Base-by-base conservation (phyloP, 352 stramenopile species). In the Globisporangium cederbergense region DNA sequence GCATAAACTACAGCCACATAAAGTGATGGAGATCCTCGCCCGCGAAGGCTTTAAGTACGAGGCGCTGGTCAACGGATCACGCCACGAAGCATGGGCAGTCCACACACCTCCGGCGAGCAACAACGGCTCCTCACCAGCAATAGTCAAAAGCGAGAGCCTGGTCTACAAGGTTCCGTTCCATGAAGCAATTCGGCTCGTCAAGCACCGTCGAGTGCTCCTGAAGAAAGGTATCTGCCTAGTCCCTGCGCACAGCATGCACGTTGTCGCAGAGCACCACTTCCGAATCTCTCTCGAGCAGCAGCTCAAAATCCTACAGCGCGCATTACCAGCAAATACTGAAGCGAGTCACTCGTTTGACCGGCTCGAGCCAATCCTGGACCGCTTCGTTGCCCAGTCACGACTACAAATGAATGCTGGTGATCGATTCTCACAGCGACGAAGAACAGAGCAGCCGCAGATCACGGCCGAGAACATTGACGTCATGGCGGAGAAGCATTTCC, bases 381-480 rank as follows among this genome's bases (percentile, higher is more conserved):
- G 54, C 18, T 76, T 93, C 55, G 53, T 85, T 13, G 22, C 40
- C 10, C 51, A 75, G 18, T 71, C 75, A 20, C 77, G 62, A 53
- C 32, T 47, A n/a, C 70, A 81, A 16, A n/a, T 52, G 11, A 34
- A 7, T 49, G 43, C 53, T 34, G 69, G 43, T 38, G 46, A 60
- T 6, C 40, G 52, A 3, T 45, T 51, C 34, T 54, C 38, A 3
- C 18, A 30, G 0, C 40, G 32, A 20, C n/a, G 3, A 22, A 36
- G 28, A 11, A 36, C 32, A 36, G 28, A 65, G 20, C 11, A 20
- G 13, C 11, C 42, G 4, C 56, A 45, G 20, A 66, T 98, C n/a
- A 93, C 74, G 18, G 75, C 76, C 3, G 70, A 75, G 6, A 91
- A 89, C 51, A 88, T 99, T 6, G 87, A 98, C 58, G 40, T 49